A percentile compares a stretch with the other conserved stretches of the same genome.
These are phyloP conservation scores for Colletotrichum noveboracense DNA, from an alignment of 2,329 filamentous ascomycete genomes.

Conservation along the genomic window DNA sequence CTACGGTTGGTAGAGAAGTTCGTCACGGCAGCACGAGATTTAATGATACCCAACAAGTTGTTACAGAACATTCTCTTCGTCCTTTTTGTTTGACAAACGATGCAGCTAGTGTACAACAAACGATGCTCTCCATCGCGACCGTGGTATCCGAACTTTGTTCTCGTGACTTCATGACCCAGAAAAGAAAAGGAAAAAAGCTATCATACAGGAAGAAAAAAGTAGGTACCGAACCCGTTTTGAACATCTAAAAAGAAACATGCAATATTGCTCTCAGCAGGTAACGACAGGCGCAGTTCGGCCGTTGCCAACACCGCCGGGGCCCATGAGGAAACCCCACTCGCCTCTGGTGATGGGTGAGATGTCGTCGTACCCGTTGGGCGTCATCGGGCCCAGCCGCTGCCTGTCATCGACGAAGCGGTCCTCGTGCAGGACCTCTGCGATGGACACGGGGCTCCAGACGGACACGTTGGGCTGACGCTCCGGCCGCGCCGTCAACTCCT, in stretches of 20 bases:
- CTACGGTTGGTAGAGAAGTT: conserved; percentile 73
- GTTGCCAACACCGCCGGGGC: conserved; percentile 47
- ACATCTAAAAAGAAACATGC: not conserved
- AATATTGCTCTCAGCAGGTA: conserved; percentile 46
- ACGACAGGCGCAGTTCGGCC: conserved; percentile 56
- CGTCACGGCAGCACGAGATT: not conserved
- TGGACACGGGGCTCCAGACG: conserved; percentile 40
- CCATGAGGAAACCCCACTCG: conserved; percentile 68
- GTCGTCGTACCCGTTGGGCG: conserved; percentile 65
- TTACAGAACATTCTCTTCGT: not conserved
- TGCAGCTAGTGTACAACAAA: conserved; percentile 13
- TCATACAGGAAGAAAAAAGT: conserved; percentile 2
- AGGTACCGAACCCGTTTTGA: not conserved
- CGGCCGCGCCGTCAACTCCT: conserved; percentile 43
- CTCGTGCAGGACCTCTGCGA: conserved; percentile 48
- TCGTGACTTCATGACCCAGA: conserved; percentile 3
- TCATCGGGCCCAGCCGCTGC: conserved; percentile 51
- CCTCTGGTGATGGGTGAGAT: conserved; percentile 66
- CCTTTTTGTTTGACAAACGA: not conserved
- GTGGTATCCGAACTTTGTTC: conserved; percentile 1
- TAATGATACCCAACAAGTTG: conserved; percentile 16
- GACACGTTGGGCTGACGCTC: conserved; percentile 28
- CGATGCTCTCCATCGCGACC: not conserved
- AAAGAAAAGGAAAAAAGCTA: not conserved
- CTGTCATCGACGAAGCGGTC: conserved; percentile 17